phyloP scores from a whole-genome alignment of 148 eudicot species.

The Camellia japonica region DNA sequence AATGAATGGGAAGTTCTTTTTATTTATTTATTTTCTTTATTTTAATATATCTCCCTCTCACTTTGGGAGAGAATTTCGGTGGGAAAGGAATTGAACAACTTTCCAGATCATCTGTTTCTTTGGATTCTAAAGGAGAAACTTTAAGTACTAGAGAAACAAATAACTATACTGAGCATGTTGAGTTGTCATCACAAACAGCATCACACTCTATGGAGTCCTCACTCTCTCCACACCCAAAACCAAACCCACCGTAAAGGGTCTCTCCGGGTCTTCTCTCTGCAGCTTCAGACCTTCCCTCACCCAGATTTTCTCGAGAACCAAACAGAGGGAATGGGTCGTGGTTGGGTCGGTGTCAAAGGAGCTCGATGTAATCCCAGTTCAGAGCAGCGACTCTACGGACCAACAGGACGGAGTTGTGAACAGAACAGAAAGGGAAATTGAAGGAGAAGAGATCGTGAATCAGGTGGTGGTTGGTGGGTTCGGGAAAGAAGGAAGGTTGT shows the following conservation, averaged over 20 bases:
- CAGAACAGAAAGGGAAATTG: conserved; percentile 34
- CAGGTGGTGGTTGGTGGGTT: conserved; percentile 59
- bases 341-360: conserved; percentile 39
- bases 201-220: too few relatives aligned
- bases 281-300: conserved; percentile 6
- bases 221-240: too few relatives aligned
- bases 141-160: too few relatives aligned
- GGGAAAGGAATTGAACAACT: too few relatives aligned
- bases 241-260: neutral
- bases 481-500: conserved; percentile 47
- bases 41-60: too few relatives aligned
- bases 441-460: conserved; percentile 18
- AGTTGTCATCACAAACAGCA: too few relatives aligned
- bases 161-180: too few relatives aligned
- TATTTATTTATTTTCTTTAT: too few relatives aligned
- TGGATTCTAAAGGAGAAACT: too few relatives aligned
- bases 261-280: conserved; percentile 5
- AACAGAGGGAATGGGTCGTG: conserved; percentile 15
- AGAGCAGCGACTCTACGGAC: conserved; percentile 45
- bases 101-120: too few relatives aligned
- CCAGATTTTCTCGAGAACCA: conserved; percentile 21
- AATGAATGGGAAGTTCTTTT: too few relatives aligned
- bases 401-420: conserved; percentile 34
- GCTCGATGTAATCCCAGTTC: conserved; percentile 42
- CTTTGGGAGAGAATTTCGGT: too few relatives aligned